These are phyloP conservation scores for Immersiporthe knoxdaviesiana DNA, from an alignment of 2,329 filamentous ascomycete species.

Conservation along the genomic window DNA sequence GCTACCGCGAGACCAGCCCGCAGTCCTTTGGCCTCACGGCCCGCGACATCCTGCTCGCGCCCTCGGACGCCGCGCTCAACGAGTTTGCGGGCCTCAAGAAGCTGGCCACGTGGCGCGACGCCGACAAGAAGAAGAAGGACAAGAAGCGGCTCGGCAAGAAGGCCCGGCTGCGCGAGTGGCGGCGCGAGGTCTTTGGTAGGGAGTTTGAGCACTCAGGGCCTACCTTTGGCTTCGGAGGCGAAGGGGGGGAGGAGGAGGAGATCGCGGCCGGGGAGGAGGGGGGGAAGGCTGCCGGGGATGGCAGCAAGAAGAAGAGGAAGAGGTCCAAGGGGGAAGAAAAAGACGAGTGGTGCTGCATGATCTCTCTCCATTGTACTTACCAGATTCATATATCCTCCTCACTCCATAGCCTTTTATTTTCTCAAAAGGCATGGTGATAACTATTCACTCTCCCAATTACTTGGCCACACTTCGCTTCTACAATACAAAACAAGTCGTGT, in stretches of 20 bases:
- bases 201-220: slow-evolving; percentile 61
- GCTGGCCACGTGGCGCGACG: slow-evolving; percentile 84
- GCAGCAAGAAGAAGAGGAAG: slow-evolving; percentile 41
- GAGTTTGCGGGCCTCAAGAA: slow-evolving; percentile 94
- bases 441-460: neutral
- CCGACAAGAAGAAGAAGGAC: slow-evolving; percentile 86
- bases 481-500: neutral
- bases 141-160: slow-evolving; percentile 92
- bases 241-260: slow-evolving; percentile 39
- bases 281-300: slow-evolving; percentile 36
- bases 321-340: slow-evolving; percentile 43
- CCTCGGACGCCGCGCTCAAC: slow-evolving; percentile 84
- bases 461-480: neutral
- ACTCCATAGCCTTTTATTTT: neutral
- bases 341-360: slow-evolving; percentile 24
- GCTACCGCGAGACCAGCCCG: slow-evolving; percentile 93
- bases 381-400: neutral
- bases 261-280: slow-evolving; percentile 38
- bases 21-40: slow-evolving; percentile 87
- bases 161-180: slow-evolving; percentile 85
- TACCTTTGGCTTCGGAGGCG: slow-evolving; percentile 59
- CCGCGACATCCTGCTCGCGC: slow-evolving; percentile 86
- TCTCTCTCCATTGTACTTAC: neutral
- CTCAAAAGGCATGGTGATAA: neutral
- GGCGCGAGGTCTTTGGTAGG: slow-evolving; percentile 63